These are phyloP conservation scores for Vanrija pseudolonga DNA, from an alignment of 1,284 basidiomycete species.

Conservation along the genomic window DNA sequence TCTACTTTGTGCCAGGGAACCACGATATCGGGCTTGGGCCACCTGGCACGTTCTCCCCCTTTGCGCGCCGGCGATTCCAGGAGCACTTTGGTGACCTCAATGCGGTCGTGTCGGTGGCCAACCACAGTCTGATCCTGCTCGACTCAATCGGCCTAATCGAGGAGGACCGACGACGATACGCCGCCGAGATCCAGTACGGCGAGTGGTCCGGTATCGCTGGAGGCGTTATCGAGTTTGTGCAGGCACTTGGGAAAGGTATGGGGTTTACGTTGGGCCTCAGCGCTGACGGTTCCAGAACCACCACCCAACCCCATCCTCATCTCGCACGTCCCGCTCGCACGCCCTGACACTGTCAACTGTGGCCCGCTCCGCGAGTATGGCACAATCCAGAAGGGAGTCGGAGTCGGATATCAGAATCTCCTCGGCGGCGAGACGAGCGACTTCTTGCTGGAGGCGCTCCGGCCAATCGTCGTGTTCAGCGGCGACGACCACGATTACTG, in stretches of 20 bases:
- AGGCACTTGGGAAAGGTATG: conserved; percentile 56
- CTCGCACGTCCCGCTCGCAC: conserved; percentile 74
- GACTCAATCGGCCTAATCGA: conserved; percentile 71
- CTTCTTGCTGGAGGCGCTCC: conserved; percentile 64
- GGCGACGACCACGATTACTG: conserved; percentile 89
- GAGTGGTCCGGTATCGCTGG: conserved; percentile 58
- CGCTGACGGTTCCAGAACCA: conserved; percentile 26
- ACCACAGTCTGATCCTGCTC: conserved; percentile 68
- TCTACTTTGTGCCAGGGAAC: conserved; percentile 76
- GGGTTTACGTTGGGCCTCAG: neutral
- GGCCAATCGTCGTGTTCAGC: conserved; percentile 63
- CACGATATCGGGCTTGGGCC: conserved; percentile 59
- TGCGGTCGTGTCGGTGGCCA: conserved; percentile 53
- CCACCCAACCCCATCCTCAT: conserved; percentile 60
- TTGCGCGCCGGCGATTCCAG: conserved; percentile 61
- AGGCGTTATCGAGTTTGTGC: conserved; percentile 70
- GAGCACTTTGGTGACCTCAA: conserved; percentile 52
- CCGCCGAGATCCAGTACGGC: conserved; percentile 53
- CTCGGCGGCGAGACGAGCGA: conserved; percentile 66
- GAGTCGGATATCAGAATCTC: conserved; percentile 75
- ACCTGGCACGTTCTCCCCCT: conserved; percentile 58
- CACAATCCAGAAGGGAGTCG: conserved; percentile 66
- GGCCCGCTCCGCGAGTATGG: conserved; percentile 71
- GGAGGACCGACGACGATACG: conserved; percentile 67
- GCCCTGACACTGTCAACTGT: conserved; percentile 66